Base-by-base conservation (phyloP, 139 green algal genomes). In the Chlamydomonas sp. region DNA sequence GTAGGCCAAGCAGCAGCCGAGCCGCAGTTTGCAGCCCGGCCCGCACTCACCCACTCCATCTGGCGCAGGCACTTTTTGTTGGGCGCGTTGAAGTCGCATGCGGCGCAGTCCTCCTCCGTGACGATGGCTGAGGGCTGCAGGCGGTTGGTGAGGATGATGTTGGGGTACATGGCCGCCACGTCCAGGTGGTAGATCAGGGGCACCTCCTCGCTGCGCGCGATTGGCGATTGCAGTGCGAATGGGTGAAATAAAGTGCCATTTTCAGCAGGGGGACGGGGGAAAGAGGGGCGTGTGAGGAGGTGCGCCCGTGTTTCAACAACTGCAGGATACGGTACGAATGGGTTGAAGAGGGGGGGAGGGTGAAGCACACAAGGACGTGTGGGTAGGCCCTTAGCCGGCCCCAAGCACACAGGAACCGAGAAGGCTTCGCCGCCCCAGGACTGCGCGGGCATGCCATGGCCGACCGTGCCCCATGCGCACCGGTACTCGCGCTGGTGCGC, bases 131-230 rank as follows among this genome's bases (percentile, higher is more conserved):
- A 91, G 15, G 96, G 96, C 90, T 98, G 96, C 79, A 95, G 90
- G 59, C 93, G 87, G 93, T 99, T 99, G 82, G 98, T 99, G 77
- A 99, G 96, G 91, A 99, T 99, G 95, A 99, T 99, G 95, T 99
- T 99, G 89, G 98, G 98, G 93, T 99, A 99, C 98, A 99, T 99
- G 80, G 98, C 98, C 0, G 97, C 97, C 63, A 99, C 98, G 89
- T 99, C 98, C 81, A 99, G 93, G 89, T 99, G 98, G 90, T 99
- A 99, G 85, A 99, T 98, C 64, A 99, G 90, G 1, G 98, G 98
- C 15, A 83, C 80, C 90, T 99, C 97, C 80, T 98, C 94, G 18
- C 96, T 95, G 90, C 14, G 72, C 63, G 4, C 8, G 15, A 10
- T n/a, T 49, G 6, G 75, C 18, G 83, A 63, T n/a, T n/a, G 61